Conservation (phyloP, 805 yeast genomes). For the Hanseniaspora jakobsenii region DNA sequence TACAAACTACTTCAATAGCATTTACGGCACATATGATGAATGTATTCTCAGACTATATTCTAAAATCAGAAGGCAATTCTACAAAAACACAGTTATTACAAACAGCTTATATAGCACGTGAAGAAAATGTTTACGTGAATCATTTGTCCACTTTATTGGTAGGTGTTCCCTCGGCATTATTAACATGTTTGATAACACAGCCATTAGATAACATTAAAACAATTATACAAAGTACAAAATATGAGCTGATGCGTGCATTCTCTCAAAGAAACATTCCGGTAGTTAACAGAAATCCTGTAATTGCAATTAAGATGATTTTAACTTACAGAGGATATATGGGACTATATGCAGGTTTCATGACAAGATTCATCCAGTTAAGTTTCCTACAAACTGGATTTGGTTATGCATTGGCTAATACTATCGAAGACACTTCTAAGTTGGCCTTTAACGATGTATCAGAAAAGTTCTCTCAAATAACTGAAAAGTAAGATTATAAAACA, state of each 20-base stretch:
- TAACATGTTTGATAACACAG: conserved; percentile 70
- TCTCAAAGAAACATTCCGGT: neutral
- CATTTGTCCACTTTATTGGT: conserved; percentile 22
- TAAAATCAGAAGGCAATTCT: neutral
- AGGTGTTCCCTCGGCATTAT: conserved; percentile 55
- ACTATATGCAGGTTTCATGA: conserved; percentile 41
- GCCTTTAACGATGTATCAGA: conserved; percentile 17
- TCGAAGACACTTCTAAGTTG: conserved; percentile 32
- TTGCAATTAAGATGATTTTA: conserved; percentile 38
- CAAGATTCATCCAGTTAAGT: conserved; percentile 50
- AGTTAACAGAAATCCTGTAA: conserved; percentile 39
- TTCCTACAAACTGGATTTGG: conserved; percentile 58
- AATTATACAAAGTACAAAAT: conserved; percentile 61
- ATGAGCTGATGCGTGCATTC: conserved; percentile 35
- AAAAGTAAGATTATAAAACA: neutral
- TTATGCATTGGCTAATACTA: conserved; percentile 40
- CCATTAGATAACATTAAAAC: conserved; percentile 83
- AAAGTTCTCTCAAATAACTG: neutral
- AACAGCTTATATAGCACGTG: neutral
- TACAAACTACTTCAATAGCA: neutral
- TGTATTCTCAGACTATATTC: neutral
- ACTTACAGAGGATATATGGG: conserved; percentile 28
- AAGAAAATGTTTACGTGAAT: neutral
- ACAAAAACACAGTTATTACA: neutral
- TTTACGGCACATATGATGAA: neutral